These are phyloP conservation scores for Penstemon newberryi DNA, from an alignment of 257 asterid genomes.

Conservation along the genomic window DNA sequence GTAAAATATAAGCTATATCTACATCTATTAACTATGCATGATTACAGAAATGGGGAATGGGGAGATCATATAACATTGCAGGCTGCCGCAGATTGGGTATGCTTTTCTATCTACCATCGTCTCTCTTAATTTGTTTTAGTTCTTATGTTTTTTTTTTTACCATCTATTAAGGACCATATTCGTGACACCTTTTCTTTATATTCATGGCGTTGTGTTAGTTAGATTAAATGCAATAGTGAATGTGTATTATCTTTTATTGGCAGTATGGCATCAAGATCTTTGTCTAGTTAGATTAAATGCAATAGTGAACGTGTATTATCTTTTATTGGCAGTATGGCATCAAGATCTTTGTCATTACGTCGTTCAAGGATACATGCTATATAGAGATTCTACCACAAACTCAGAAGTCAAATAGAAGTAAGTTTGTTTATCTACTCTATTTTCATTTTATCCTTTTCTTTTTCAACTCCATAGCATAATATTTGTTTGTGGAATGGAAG, in stretches of 20 bases:
- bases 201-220: conserved; percentile 2
- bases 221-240: conserved; percentile 1
- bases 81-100: conserved; percentile 93
- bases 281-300: conserved; percentile 30
- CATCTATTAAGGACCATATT: neutral
- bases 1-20: neutral
- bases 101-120: conserved; percentile 18
- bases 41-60: conserved; percentile 86
- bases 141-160: neutral
- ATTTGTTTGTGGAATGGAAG: neutral
- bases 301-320: neutral
- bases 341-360: conserved; percentile 78
- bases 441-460: conserved; percentile 12
- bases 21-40: conserved; percentile 27
- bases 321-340: conserved; percentile 67
- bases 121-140: neutral
- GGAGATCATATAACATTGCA: conserved; percentile 93
- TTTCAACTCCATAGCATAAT: neutral
- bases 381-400: conserved; percentile 82
- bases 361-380: conserved; percentile 92
- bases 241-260: conserved; percentile 2
- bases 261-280: conserved; percentile 87
- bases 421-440: conserved; percentile 22
- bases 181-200: no score
- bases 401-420: conserved; percentile 75